These are phyloP conservation scores for Rhododendron griersonianum DNA, from an alignment of 148 eudicot genomes.

Conservation along the genomic window DNA sequence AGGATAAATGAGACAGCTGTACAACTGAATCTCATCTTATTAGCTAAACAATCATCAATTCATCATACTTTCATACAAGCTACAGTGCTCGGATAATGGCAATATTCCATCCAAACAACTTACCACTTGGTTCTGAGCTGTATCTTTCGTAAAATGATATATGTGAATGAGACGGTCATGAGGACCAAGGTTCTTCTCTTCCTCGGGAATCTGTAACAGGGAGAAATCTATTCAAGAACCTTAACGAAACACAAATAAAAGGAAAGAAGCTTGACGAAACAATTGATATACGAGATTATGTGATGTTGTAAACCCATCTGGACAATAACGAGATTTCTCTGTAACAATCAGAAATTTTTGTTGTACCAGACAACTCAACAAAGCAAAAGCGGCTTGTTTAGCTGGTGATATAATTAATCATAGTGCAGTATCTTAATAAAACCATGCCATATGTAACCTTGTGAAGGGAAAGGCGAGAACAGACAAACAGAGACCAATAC, in stretches of 20 bases:
- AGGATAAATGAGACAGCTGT: not conserved
- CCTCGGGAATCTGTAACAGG: constrained; percentile 77
- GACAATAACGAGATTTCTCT: not conserved
- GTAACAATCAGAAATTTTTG: not conserved
- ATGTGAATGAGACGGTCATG: constrained; percentile 88
- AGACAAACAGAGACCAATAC: not conserved
- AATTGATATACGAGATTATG: not conserved
- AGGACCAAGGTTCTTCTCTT: constrained; percentile 82
- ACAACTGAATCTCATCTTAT: not conserved
- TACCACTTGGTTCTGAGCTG: constrained; percentile 83
- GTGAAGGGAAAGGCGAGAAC: not conserved
- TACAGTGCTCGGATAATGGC: not conserved
- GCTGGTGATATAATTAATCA: not conserved
- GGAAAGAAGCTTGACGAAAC: not conserved
- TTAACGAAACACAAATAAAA: not conserved
- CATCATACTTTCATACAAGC: not conserved
- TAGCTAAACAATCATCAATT: not conserved
- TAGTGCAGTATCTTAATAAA: not conserved
- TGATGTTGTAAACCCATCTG: not conserved
- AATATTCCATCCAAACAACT: constrained; percentile 2
- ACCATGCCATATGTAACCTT: not conserved
- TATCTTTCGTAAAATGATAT: constrained; percentile 88
- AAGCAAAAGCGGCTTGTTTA: not conserved
- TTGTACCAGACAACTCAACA: not conserved
- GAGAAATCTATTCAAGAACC: constrained; percentile 5